Evolutionary conservation across 73 alveolate species (phyloP), one percentile per base, ranked within the genome.

Genomic region (Urostyla sp.): DNA sequence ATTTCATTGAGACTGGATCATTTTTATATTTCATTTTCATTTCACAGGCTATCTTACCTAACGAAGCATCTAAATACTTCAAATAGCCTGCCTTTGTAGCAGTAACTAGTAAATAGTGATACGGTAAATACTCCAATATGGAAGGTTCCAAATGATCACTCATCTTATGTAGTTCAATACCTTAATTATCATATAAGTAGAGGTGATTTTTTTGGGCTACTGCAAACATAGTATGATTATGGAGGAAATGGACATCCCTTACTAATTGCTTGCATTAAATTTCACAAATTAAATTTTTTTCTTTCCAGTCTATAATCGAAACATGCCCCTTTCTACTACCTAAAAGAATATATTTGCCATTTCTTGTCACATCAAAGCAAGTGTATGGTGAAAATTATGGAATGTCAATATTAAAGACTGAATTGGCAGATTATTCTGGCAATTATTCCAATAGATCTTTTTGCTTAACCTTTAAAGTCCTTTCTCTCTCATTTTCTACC

Each of bases 321-420:
- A 97, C 45, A 78, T 97, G 98, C 0, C 99, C 99, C 56, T 94
- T 94, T 43, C 91, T 87, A 18, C 98, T 98, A 34, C 97, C 98
- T 61, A 95, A 84, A 31, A 93, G 85, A 60, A 95, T 52, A 79
- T 85, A 79, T 69, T 91, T 84, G n/a, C 99, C 99, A 75, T 91
- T 88, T 72, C 90, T 83, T 7, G 97, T 94, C 61, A 89, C 88
- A 84, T 95, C 97, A 10, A 94, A 36, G 32, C 89, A 38, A 4
- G 4, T 16, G 87, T 94, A 94, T 16, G 98, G 98, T 18, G 98
- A 98, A 74, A 73, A 84, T 53, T 80, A 90, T 23, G 45, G 27
- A 11, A 95, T 73, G 18, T 55, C 49, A 35, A 95, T 46, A 78
- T 92, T 95, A 67, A 95, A 89, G 1, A 95, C 86, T 73, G 89